phyloP scores from a whole-genome alignment of 768 basidiomycete species.

The Rhodocollybia butyracea region DNA sequence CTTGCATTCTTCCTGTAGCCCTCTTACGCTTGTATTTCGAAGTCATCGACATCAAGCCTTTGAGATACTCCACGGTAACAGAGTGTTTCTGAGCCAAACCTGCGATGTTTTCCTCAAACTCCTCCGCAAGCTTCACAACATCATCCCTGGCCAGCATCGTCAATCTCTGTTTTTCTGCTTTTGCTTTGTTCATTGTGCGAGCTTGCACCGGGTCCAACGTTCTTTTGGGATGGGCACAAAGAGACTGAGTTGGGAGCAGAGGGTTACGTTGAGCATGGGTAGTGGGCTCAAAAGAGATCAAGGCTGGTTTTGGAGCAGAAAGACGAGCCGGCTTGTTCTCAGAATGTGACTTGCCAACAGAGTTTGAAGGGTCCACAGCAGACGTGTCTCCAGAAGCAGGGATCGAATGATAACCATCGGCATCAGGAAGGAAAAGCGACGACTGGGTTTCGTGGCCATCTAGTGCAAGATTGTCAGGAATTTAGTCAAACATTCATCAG shows the following conservation, averaged over 20 bases:
- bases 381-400: no score
- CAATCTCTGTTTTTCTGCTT: neutral
- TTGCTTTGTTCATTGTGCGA: neutral
- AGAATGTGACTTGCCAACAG: no score
- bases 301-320: no score
- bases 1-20: neutral
- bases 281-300: neutral
- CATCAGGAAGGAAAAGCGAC: no score
- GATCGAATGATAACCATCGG: no score
- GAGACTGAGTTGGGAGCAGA: neutral
- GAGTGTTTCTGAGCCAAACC: neutral
- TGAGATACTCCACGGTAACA: neutral
- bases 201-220: neutral
- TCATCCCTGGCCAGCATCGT: neutral
- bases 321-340: neutral
- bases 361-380: no score
- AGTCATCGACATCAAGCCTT: neutral
- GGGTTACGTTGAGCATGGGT: neutral
- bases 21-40: neutral
- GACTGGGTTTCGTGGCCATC: no score
- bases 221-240: neutral
- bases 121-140: neutral
- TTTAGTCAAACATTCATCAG: no score
- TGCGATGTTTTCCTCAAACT: neutral
- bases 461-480: no score